Base-by-base conservation (phyloP, 805 yeast species). In the Cephaloascus fragrans region DNA sequence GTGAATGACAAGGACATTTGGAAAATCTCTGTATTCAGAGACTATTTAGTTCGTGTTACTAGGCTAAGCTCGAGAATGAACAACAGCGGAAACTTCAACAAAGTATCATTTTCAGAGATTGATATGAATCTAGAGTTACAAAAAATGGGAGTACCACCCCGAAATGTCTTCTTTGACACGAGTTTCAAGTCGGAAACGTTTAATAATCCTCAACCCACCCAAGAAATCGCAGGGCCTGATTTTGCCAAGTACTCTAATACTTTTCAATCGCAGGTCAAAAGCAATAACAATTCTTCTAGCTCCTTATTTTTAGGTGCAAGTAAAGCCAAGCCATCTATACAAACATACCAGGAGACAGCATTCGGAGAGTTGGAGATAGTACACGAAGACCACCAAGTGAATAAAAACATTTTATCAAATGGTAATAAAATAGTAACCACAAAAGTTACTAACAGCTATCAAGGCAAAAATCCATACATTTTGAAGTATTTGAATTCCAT, bases 11-110 rank as follows among this genome's bases (percentile, higher is more conserved):
- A 64, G 5, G 94, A 87, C 35, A 48, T 85, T 19, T 90, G 97
- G 97, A 90, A 89, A 55, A 59, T 90, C 10, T 79, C 80, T 14
- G 75, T 75, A 3, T 56, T 87, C 40, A 67, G 89, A 40, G 80
- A 80, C 20, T 83, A 86, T 47, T 71, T 89, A 6, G 68, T 61
- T 42, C 74, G 78, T 37, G 75, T 77, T 3, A 73, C 83, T 1
- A 63, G 70, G 37, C 43, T 67, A 34, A 46, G 53, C 8, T 50
- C 69, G 38, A 67, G 75, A 3, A 49, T 47, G 2, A 19, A 18
- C 15, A 16, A 6, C 5, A 31, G n/a, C n/a, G 18, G 18, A n/a
- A 14, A 14, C n/a, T 6, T 6, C 8, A 23, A 6, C 10, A 23
- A 23, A 8, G 12, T 12, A 8, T 23, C 12, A 23, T 6, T 8